These are phyloP conservation scores for Tuber melanosporum DNA, from an alignment of 495 filamentous ascomycete species.

Conservation along the genomic window DNA sequence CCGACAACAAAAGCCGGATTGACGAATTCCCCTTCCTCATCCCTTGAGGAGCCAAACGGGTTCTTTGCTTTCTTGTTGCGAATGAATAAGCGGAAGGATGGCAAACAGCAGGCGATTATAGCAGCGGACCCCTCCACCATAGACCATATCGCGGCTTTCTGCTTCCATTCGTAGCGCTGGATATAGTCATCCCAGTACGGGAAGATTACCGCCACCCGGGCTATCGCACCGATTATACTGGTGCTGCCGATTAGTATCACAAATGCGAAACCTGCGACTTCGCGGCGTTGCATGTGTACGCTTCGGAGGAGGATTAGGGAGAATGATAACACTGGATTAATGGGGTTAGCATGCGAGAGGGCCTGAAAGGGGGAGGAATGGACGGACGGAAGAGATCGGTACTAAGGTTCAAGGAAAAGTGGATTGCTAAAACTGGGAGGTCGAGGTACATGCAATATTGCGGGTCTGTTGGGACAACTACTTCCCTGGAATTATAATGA, in stretches of 20 bases:
- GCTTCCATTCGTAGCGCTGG: conserved; percentile 1
- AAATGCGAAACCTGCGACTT: not conserved
- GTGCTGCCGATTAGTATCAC: not conserved
- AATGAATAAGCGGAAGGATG: not conserved
- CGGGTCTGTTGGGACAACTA: not conserved
- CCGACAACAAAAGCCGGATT: not conserved
- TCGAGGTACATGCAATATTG: not conserved
- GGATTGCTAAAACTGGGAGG: not conserved
- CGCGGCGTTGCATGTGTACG: not conserved
- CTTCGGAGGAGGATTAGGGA: not conserved
- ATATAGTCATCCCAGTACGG: not conserved
- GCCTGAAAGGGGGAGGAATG: not conserved
- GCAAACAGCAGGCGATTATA: not conserved
- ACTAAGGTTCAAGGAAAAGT: not conserved
- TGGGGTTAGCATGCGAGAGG: not conserved
- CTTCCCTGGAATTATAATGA: not conserved
- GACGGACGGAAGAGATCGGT: not conserved
- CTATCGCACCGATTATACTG: not conserved
- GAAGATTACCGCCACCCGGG: not conserved
- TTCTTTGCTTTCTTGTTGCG: not conserved
- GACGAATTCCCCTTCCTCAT: not conserved
- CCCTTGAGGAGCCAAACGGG: not conserved
- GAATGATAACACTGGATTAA: not conserved
- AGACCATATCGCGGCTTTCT: conserved; percentile 1
- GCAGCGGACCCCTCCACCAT: not conserved